These are phyloP conservation scores for Rhododendron kiyosumense DNA, from an alignment of 148 eudicot genomes.

Conservation along the genomic window DNA sequence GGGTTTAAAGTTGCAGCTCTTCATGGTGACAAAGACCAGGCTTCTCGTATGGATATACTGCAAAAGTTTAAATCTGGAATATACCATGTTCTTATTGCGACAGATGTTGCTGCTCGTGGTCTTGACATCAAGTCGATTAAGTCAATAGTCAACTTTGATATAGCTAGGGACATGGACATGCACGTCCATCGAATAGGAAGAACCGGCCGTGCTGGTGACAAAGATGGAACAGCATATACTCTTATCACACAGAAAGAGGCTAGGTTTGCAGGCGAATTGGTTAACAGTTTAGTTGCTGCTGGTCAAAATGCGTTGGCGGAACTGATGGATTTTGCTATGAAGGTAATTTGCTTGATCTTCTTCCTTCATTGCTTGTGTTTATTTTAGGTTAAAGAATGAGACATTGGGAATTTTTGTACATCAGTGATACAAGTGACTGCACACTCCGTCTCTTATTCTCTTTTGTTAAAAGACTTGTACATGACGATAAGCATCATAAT, in stretches of 20 bases:
- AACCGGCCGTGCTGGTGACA: slow-evolving; percentile 99
- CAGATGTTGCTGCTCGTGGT: slow-evolving; percentile 99
- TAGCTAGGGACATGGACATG: slow-evolving; percentile 99
- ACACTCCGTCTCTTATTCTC: not conserved
- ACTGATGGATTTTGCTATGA: slow-evolving; percentile 97
- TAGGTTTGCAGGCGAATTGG: slow-evolving; percentile 91
- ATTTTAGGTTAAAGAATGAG: not conserved
- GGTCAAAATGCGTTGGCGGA: slow-evolving; percentile 86
- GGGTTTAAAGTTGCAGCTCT: slow-evolving; percentile 92
- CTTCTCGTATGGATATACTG: slow-evolving; percentile 85
- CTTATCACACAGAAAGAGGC: slow-evolving; percentile 94
- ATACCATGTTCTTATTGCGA: slow-evolving; percentile 89
- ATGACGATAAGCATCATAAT: not conserved
- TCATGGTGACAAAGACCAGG: slow-evolving; percentile 97
- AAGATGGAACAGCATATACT: slow-evolving; percentile 94
- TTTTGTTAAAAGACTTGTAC: not conserved
- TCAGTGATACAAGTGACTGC: not conserved
- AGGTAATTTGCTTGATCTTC: slow-evolving; percentile 43
- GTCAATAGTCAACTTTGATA: slow-evolving; percentile 95
- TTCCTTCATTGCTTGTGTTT: not conserved
- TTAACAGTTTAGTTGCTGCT: slow-evolving; percentile 91
- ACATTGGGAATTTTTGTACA: not conserved
- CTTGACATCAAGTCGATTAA: slow-evolving; percentile 96
- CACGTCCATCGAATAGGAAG: slow-evolving; percentile 99
- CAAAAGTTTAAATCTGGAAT: slow-evolving; percentile 87